These are phyloP conservation scores for Fragilariopsis cylindrus DNA, from an alignment of 108 stramenopile genomes.

Conservation along the genomic window DNA sequence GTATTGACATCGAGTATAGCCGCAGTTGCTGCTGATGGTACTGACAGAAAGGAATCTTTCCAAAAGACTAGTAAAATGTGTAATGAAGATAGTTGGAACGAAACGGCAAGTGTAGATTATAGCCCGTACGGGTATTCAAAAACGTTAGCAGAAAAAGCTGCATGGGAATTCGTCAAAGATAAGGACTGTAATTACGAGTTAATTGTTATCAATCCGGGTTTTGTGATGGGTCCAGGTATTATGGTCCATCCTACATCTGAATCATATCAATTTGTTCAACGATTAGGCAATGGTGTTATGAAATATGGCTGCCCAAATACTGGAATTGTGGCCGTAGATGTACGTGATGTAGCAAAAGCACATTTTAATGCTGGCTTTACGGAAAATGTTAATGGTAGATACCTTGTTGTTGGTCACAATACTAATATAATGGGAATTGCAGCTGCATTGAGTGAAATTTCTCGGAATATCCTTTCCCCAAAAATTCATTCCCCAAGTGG, in stretches of 20 bases:
- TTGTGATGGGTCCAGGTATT: slow-evolving; percentile 7
- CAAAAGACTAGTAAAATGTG: background rate
- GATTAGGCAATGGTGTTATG: background rate
- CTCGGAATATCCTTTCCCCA: too few species aligned
- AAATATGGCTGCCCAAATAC: background rate
- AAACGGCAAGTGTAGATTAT: background rate
- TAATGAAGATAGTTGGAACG: background rate
- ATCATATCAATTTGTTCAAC: background rate
- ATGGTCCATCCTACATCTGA: background rate
- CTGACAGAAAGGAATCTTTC: background rate
- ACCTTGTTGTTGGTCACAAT: background rate
- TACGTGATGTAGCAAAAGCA: slow-evolving; percentile 3
- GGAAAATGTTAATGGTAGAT: background rate
- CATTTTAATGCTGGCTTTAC: slow-evolving; percentile 4
- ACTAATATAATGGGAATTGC: background rate
- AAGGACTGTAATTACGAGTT: background rate
- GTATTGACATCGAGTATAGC: background rate
- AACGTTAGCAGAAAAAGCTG: background rate
- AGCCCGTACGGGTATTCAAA: background rate
- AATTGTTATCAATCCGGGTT: background rate
- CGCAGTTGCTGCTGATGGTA: background rate
- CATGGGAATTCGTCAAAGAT: background rate
- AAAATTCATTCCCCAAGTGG: too few species aligned
- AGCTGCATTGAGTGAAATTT: too few species aligned
- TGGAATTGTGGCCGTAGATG: background rate